Base-by-base conservation (phyloP, 768 basidiomycete genomes). In the Amylocystis lapponica region DNA sequence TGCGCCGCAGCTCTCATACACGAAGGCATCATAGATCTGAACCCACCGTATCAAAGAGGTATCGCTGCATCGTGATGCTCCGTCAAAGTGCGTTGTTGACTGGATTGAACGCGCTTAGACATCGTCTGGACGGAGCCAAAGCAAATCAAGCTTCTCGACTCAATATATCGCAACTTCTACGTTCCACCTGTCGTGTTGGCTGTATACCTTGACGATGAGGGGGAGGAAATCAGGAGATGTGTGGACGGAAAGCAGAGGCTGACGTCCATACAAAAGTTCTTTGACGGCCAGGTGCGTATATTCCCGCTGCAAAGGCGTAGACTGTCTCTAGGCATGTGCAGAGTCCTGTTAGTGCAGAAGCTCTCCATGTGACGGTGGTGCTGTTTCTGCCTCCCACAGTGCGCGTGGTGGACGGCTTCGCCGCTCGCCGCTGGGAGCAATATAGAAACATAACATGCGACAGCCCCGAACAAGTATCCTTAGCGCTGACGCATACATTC, bases 41-140 rank as follows among this genome's bases (percentile, higher is more conserved):
- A 78, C 40, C 85, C 86, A 0, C 64, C 75, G 16, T 87, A 86
- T 56, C 85, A 87, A 57, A 67, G 85, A 71, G 85, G 84, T 79
- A 41, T 43, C 67, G 53, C 3, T 11, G 30, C n/a, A 27, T 2
- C 20, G 17, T 10, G 35, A 41, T 41, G 31, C n/a, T 20, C 30
- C 27, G 26, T 47, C 7, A 31, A 10, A 16, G 26, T 8, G 11
- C 20, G 19, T 9, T 32, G 25, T 27, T 39, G 13, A 40, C 27
- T 13, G 9, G 11, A n/a, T 10, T 34, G 13, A 22, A 17, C 16
- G 20, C 17, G 7, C 39, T 14, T 33, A 89, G 87, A 84, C 43
- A 69, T 90, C 16, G 87, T 90, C 2, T 90, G 88, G 87, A 70
- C 82, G 0, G 73, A 75, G 41, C 58, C 59, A 34, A 88, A 88